A percentile compares a stretch with the other conserved stretches of the same genome.
Conservation (phyloP, 2,329 filamentous ascomycete species). For the Microascus cirrosus region DNA sequence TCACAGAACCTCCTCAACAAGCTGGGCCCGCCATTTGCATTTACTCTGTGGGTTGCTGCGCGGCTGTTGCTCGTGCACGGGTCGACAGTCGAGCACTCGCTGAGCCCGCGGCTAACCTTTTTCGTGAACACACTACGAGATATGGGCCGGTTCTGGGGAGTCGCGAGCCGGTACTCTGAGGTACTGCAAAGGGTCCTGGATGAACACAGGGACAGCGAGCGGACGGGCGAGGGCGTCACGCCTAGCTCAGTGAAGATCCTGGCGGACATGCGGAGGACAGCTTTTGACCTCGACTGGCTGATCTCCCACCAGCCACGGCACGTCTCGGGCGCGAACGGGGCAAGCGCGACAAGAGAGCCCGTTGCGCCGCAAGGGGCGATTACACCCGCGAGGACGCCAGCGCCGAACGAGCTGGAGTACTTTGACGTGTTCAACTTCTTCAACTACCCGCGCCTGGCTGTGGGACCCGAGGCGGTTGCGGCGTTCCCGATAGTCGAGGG, state of each 20-base stretch:
- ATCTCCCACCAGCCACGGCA: slow-evolving; percentile 69
- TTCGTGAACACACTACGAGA: slow-evolving; percentile 73
- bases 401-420: slow-evolving; percentile 77
- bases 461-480: slow-evolving; percentile 23
- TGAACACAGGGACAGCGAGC: slow-evolving; percentile 71
- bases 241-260: slow-evolving; percentile 78
- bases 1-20: slow-evolving; percentile 65
- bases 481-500: slow-evolving; percentile 6
- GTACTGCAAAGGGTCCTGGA: slow-evolving; percentile 75
- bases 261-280: slow-evolving; percentile 83
- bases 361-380: slow-evolving; percentile 11
- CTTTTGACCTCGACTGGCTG: slow-evolving; percentile 81
- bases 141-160: slow-evolving; percentile 77
- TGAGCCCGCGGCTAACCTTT: slow-evolving; percentile 68
- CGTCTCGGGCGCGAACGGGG: background rate
- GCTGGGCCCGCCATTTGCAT: slow-evolving; percentile 82
- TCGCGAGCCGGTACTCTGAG: slow-evolving; percentile 70
- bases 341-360: background rate
- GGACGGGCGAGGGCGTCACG: slow-evolving; percentile 61
- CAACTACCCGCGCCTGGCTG: slow-evolving; percentile 68
- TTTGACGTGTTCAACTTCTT: slow-evolving; percentile 92
- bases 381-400: slow-evolving; percentile 57
- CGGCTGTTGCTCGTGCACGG: slow-evolving; percentile 81
- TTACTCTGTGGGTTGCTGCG: slow-evolving; percentile 85
- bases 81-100: slow-evolving; percentile 74